Evolutionary conservation across 2,329 filamentous ascomycete genomes (phyloP).

Genomic region (Paraphaeosphaeria minitans): DNA sequence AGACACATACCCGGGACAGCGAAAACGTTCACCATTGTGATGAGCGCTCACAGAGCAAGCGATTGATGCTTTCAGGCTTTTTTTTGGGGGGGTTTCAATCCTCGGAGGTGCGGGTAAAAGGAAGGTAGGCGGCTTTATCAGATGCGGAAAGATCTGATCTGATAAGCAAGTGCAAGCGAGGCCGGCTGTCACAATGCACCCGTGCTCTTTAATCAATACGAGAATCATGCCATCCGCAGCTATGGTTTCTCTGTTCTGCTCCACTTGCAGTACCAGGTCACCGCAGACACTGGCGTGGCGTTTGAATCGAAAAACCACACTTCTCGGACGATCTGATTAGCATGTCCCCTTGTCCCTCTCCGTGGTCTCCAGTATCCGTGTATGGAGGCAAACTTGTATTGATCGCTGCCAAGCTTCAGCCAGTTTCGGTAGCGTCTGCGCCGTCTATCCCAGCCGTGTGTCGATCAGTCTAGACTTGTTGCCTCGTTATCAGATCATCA

Average conservation of each 20-base stretch:
- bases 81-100: background rate
- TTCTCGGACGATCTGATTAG: conserved; percentile 9
- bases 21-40: conserved; percentile 69
- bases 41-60: background rate
- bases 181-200: conserved; percentile 5
- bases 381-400: background rate
- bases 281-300: background rate
- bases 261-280: background rate
- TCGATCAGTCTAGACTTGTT: conserved; percentile 6
- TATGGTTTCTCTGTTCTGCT: background rate
- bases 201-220: conserved; percentile 4
- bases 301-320: background rate
- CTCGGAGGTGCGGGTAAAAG: background rate
- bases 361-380: background rate
- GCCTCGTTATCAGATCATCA: conserved; percentile 5
- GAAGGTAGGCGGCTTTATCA: conserved; percentile 16
- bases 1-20: conserved; percentile 64
- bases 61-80: background rate
- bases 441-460: conserved; percentile 3
- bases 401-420: conserved; percentile 10
- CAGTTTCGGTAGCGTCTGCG: background rate
- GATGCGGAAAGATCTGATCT: conserved; percentile 12
- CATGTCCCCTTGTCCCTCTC: background rate
- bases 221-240: background rate
- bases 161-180: conserved; percentile 12